Evolutionary conservation across 176 grass and related monocot species (phyloP), one percentile per base, ranked within the genome.

Genomic region (Chloris gayana): DNA sequence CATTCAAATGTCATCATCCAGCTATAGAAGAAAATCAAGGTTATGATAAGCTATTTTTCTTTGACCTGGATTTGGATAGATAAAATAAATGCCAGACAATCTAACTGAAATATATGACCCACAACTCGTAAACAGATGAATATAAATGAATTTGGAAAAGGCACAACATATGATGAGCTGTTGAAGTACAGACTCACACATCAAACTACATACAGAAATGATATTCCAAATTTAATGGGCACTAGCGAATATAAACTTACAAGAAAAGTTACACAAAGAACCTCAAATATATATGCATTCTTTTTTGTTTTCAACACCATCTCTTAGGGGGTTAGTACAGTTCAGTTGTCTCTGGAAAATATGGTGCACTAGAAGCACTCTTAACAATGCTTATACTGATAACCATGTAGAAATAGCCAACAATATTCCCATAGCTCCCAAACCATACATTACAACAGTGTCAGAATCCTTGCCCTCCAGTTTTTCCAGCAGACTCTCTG

Each of bases 341-440:
- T 46, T 47, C 70, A 80, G 49, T 5, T 81, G 65, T 60, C 42
- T 51, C 47, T 73, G 69, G 38, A 84, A 84, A 33, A 60, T 25
- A 69, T 67, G 49, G 14, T 61, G 10, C 42, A 24, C 26, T 27
- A 85, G 73, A 60, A 77, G 11, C 11, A 67, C 14, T n/a, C 14
- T 73, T 78, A 38, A 67, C 34, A 78, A 64, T 76, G 67, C 74
- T 74, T 93, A 95, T 60, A 84, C 67, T 73, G 90, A 99, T 81
- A 99, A 76, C 93, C 84, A 99, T 59, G 93, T 91, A 53, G 91
- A 95, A 88, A 91, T 46, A 41, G 86, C 77, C 53, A 99, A 82
- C 69, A 99, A 73, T 49, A 91, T 31, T 82, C 91, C 81, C 97
- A 96, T 99, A 21, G 74, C 79, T 68, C 87, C 93, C 30, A 96